phyloP scores from a whole-genome alignment of 768 basidiomycete genomes.

The Tylopilus balloui region DNA sequence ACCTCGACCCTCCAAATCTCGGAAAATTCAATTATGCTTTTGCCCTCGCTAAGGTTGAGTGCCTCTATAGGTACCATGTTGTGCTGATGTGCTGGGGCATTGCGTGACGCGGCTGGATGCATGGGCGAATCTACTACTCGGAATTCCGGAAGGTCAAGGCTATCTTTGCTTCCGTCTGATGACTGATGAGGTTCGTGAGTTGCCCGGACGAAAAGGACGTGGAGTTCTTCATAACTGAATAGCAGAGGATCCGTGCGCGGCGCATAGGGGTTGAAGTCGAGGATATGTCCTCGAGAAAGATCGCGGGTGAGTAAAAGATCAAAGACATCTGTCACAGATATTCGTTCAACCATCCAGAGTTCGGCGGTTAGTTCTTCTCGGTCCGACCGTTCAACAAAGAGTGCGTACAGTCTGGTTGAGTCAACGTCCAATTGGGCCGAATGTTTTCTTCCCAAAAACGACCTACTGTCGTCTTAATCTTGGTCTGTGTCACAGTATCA shows the following conservation, averaged over 20 bases:
- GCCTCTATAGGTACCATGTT: slow-evolving; percentile 93
- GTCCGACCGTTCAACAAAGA: neutral
- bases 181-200: neutral
- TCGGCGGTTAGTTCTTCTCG: neutral
- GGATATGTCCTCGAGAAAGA: slow-evolving; percentile 66
- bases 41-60: slow-evolving; percentile 71
- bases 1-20: slow-evolving; percentile 58
- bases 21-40: slow-evolving; percentile 69
- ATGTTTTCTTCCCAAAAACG: slow-evolving; percentile 70
- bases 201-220: slow-evolving; percentile 30
- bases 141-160: slow-evolving; percentile 37
- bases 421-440: slow-evolving; percentile 49
- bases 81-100: slow-evolving; percentile 72
- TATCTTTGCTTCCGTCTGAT: neutral
- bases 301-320: slow-evolving; percentile 86
- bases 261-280: slow-evolving; percentile 91
- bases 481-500: slow-evolving; percentile 48
- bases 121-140: slow-evolving; percentile 68
- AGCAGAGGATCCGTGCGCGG: slow-evolving; percentile 83
- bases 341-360: neutral
- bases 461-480: slow-evolving; percentile 48
- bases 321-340: slow-evolving; percentile 54
- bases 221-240: slow-evolving; percentile 78
- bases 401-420: slow-evolving; percentile 60
- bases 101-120: slow-evolving; percentile 64